These are phyloP conservation scores for Wickerhamiella brachini DNA, from an alignment of 805 yeast genomes.

Conservation along the genomic window DNA sequence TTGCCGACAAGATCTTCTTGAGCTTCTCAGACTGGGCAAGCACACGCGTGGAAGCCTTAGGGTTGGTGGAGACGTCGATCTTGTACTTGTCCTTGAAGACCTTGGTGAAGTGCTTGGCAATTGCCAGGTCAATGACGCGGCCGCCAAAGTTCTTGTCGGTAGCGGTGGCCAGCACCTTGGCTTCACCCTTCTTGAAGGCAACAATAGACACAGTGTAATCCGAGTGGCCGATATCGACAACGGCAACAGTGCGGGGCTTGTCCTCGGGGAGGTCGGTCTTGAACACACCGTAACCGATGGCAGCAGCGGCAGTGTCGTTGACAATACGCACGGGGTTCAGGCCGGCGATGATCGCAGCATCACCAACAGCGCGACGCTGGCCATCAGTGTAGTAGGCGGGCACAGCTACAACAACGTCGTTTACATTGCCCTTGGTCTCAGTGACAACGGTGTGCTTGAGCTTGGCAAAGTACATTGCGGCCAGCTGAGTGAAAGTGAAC, in stretches of 20 bases:
- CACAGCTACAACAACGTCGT: conserved; percentile 85
- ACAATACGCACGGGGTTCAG: conserved; percentile 96
- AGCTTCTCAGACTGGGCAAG: conserved; percentile 81
- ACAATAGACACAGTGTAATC: conserved; percentile 82
- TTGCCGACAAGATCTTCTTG: conserved; percentile 94
- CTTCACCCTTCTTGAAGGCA: conserved; percentile 90
- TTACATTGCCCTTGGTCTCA: conserved; percentile 71
- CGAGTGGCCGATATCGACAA: conserved; percentile 95
- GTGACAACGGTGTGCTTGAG: conserved; percentile 63
- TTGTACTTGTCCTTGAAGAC: conserved; percentile 86
- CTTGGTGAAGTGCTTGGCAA: conserved; percentile 87
- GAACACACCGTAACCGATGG: conserved; percentile 98
- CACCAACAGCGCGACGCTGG: conserved; percentile 92
- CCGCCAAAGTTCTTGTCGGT: conserved; percentile 97
- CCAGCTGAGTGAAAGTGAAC: conserved; percentile 78
- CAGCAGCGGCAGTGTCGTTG: conserved; percentile 96
- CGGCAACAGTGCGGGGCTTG: conserved; percentile 77
- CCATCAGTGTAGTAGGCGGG: conserved; percentile 96
- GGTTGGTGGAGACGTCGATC: conserved; percentile 79
- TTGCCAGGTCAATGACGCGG: conserved; percentile 86
- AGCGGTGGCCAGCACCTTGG: conserved; percentile 83
- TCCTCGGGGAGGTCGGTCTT: conserved; percentile 89
- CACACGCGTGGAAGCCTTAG: conserved; percentile 92
- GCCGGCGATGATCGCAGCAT: conserved; percentile 92
- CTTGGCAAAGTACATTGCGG: conserved; percentile 91